Base-by-base conservation (phyloP, 306 rosid species). In the Pachyrhizus erosus region DNA sequence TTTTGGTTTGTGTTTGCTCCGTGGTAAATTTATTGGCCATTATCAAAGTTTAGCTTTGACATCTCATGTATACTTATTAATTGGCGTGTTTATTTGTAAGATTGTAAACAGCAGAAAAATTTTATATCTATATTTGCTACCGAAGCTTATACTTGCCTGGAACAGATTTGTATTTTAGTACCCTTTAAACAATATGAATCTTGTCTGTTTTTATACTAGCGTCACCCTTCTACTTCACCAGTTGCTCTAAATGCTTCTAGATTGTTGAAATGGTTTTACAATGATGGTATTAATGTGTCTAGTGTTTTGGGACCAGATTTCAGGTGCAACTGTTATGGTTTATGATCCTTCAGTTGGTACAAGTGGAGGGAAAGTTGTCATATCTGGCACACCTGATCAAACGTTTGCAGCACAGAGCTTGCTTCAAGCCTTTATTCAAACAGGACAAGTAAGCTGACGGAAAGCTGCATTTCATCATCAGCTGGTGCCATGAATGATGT, bases 321-420 rank as follows among this genome's bases (percentile, higher is more conserved):
- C 94, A 77, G 94, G 94, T 45, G 94, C 94, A 58, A 84, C 42
- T 80, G 94, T 91, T 6, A 71, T 66, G 9, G 92, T 87, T 34
- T 87, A 70, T 75, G 91, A 91, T 84, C 92, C 94, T 71, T 49
- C 79, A 24, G 82, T 8, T 20, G 90, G 92, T 7, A 83, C 75
- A 82, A 82, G 81, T 78, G 87, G 83, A 74, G 94, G 92, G 46
- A 89, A 77, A 88, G 90, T 89, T 67, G 84, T 91, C 23, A 86
- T 91, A 86, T 91, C 94, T 18, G 94, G 94, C 72, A 87, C 91
- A 73, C 94, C 92, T 15, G 91, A 89, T 86, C 89, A 89, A 87
- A 86, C 94, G 55, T 80, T 84, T 34, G 90, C 90, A 21, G 94
- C 94, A 0, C 91, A 91, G 81, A 89, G 94, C 78, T 78, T 91